Conservation (phyloP, 2,329 filamentous ascomycete species). For the Zymoseptoria ardabiliae region DNA sequence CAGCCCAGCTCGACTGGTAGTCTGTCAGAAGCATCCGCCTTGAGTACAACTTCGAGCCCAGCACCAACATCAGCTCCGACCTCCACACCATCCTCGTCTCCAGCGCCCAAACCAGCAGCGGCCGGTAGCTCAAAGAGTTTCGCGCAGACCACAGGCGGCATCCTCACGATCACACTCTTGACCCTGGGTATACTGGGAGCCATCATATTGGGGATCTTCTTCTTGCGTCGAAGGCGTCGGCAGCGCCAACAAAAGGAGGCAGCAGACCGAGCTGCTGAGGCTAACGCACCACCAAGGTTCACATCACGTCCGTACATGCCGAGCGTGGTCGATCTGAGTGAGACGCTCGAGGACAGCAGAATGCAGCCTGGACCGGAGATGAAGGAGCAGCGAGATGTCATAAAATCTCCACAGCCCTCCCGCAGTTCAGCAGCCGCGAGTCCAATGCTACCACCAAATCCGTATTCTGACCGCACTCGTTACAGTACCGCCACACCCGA, state of each 20-base stretch:
- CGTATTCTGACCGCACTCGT: neutral
- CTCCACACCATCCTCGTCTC: neutral
- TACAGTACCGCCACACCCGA: neutral
- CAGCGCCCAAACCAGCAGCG: neutral
- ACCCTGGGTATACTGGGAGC: neutral
- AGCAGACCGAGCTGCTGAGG: neutral
- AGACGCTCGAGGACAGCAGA: neutral
- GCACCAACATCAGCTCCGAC: neutral
- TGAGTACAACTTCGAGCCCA: neutral
- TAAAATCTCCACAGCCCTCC: neutral
- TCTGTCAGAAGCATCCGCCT: neutral
- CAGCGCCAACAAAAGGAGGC: neutral
- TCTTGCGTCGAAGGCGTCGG: neutral
- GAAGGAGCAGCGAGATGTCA: neutral
- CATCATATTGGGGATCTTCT: neutral
- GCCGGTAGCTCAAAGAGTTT: neutral
- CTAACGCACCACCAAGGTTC: neutral
- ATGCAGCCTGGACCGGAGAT: neutral
- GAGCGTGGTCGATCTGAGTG: neutral
- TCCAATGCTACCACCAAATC: neutral
- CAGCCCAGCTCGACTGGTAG: neutral
- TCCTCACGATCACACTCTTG: neutral
- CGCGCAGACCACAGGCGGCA: neutral
- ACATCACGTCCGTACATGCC: neutral
- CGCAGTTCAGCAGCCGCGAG: neutral